Conservation (phyloP, 176 grass and related monocot genomes). For the Aegilops bicornis region DNA sequence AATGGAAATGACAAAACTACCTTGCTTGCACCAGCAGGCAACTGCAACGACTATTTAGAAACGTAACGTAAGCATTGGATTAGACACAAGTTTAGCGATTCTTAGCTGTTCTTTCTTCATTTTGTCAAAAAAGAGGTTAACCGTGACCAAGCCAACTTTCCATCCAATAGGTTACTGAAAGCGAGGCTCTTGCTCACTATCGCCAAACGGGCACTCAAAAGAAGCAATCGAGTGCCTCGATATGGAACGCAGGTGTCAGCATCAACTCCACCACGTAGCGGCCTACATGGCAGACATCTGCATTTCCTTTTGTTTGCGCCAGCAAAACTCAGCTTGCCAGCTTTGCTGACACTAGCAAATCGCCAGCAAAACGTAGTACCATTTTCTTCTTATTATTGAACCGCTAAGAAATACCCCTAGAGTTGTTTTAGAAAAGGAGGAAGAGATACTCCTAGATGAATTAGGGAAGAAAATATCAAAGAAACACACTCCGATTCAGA, state of each 20-base stretch:
- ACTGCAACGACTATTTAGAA: background rate
- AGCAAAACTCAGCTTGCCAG: background rate
- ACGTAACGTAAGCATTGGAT: background rate
- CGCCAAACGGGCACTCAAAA: slow-evolving; percentile 23
- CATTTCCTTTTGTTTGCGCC: slow-evolving; percentile 33
- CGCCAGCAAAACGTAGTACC: no score
- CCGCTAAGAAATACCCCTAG: no score
- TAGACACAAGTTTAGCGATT: slow-evolving; percentile 3
- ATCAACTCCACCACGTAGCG: slow-evolving; percentile 43
- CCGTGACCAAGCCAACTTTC: slow-evolving; percentile 32
- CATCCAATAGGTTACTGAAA: slow-evolving; percentile 7
- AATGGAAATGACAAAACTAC: background rate
- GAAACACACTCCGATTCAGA: background rate
- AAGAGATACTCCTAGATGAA: no score
- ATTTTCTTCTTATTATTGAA: no score
- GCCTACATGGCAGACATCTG: slow-evolving; percentile 37
- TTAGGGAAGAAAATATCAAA: no score
- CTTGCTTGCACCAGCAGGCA: no score
- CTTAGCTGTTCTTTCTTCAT: background rate
- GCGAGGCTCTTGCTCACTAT: slow-evolving; percentile 19
- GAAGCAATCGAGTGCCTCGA: slow-evolving; percentile 36
- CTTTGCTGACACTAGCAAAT: no score
- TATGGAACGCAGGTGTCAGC: slow-evolving; percentile 43
- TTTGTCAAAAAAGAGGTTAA: background rate
- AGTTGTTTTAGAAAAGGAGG: no score